phyloP scores from a whole-genome alignment of 371 early-diverging fungal species.

The Rhizoclosmatium hyalinum region DNA sequence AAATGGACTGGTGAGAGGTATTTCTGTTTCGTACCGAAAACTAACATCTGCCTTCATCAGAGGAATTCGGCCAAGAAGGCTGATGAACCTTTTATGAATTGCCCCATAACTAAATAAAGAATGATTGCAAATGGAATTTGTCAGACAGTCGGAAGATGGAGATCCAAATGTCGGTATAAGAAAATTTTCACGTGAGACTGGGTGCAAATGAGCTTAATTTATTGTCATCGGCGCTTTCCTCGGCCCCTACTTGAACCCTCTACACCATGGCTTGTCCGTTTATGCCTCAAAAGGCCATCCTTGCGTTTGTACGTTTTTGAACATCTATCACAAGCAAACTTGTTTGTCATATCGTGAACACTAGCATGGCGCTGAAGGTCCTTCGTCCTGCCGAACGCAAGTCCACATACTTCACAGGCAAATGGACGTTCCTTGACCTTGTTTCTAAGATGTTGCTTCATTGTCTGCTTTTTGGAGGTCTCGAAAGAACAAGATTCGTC shows the following conservation, averaged over 20 bases:
- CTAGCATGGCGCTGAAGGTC: slow-evolving; percentile 17
- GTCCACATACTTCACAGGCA: neutral
- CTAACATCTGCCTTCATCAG: neutral
- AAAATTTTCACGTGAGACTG: too few species aligned
- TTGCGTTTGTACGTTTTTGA: slow-evolving; percentile 9
- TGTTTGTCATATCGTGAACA: slow-evolving; percentile 1
- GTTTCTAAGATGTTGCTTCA: neutral
- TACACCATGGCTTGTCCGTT: neutral
- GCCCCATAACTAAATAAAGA: too few species aligned
- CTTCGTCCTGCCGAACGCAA: slow-evolving; percentile 1
- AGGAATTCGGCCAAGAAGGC: slow-evolving; percentile 46
- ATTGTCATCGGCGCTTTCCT: too few species aligned
- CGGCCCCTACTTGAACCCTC: neutral
- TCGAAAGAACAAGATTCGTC: neutral
- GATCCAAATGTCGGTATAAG: too few species aligned
- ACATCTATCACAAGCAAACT: slow-evolving; percentile 6
- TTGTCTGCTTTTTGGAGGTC: neutral
- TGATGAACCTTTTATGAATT: neutral
- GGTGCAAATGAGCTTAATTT: too few species aligned
- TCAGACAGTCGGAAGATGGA: too few species aligned
- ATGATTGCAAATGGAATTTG: too few species aligned
- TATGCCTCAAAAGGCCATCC: slow-evolving; percentile 16
- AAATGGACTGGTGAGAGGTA: slow-evolving; percentile 84
- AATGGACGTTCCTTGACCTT: neutral
- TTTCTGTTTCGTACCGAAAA: neutral